These are phyloP conservation scores for Cladobotryum protrusum DNA, from an alignment of 2,329 filamentous ascomycete species.

Conservation along the genomic window DNA sequence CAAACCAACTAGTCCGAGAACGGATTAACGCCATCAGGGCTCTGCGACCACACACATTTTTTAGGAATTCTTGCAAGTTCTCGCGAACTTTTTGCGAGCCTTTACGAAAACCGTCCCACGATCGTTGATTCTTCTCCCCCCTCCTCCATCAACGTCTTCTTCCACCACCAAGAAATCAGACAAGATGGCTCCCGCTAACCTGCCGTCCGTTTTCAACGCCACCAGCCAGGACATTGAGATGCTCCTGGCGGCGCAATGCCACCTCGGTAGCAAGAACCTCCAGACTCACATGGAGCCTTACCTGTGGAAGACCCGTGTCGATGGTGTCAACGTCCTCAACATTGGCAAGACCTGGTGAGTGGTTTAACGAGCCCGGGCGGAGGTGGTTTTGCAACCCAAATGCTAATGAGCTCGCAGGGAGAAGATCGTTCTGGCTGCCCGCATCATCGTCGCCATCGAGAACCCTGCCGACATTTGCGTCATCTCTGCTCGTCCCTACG, in stretches of 20 bases:
- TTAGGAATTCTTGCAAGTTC: constrained; percentile 25
- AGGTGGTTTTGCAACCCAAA: not conserved
- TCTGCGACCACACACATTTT: constrained; percentile 36
- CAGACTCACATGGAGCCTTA: constrained; percentile 99
- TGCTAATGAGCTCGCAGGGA: constrained; percentile 56
- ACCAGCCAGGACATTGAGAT: constrained; percentile 99
- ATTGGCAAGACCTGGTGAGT: constrained; percentile 99
- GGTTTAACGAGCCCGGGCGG: constrained; percentile 1
- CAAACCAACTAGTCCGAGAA: constrained; percentile 15
- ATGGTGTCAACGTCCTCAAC: constrained; percentile 98
- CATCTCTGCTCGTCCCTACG: constrained; percentile 98
- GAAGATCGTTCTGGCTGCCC: constrained; percentile 98
- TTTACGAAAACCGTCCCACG: constrained; percentile 21
- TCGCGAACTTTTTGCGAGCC: constrained; percentile 40
- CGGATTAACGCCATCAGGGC: constrained; percentile 28
- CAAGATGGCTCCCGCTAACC: constrained; percentile 93
- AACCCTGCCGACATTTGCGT: constrained; percentile 99
- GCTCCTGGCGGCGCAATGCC: constrained; percentile 93
- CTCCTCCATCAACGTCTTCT: constrained; percentile 17
- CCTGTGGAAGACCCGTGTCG: constrained; percentile 98
- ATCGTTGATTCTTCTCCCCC: constrained; percentile 20
- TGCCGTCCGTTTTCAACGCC: constrained; percentile 92
- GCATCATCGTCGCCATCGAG: constrained; percentile 98
- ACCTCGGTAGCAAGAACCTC: constrained; percentile 98
- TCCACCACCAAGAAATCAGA: constrained; percentile 37